Base-by-base conservation (phyloP, 2,329 filamentous ascomycete genomes). In the Cladosporium austrohemisphaericum region DNA sequence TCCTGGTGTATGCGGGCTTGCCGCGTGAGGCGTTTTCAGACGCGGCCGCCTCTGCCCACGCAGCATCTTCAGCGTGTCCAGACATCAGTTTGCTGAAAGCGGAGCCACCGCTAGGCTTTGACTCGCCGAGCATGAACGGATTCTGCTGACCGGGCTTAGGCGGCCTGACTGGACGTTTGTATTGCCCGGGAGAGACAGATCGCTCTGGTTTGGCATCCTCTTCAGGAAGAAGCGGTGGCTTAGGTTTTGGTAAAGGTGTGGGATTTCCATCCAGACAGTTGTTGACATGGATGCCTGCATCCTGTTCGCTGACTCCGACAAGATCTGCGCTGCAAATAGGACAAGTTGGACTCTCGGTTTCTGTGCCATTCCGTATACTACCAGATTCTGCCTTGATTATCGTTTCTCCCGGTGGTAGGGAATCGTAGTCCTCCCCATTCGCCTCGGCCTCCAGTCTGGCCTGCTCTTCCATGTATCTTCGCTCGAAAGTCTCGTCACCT, bases 1-100 rank as follows among this genome's bases (percentile, higher is more conserved):
- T 96, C 41, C 93, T 81, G 62, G 92, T 80, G 61, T 92, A 93
- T 0, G 91, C 85, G 14, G 86, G 88, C 63, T 89, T 93, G 18
- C 93, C 92, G 32, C 88, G 80, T 2, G 90, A 84, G 1, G 86
- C 80, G 22, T 80, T 73, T 65, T 95, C 90, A 1, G 86, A 77
- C 1, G 88, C 86, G 0, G 92, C 90, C 10, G 93, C 93, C 28
- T 80, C 82, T 1, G 86, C 84, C 93, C 93, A 98, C 1, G 93
- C 93, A 1, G 83, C 78, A 65, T 95, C 86, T 71, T 98, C 93
- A 4, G 86, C 88, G 60, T 95, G 90, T 5, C 83, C 83, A 5
- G 90, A 88, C 93, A 98, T 98, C 51, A 98, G 76, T 63, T 88
- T 93, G 2, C 86, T 85, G 62, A 98, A 98, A 0, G 92, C 93